Conservation (phyloP, 163 green algal species). For the Volvox carteri region DNA sequence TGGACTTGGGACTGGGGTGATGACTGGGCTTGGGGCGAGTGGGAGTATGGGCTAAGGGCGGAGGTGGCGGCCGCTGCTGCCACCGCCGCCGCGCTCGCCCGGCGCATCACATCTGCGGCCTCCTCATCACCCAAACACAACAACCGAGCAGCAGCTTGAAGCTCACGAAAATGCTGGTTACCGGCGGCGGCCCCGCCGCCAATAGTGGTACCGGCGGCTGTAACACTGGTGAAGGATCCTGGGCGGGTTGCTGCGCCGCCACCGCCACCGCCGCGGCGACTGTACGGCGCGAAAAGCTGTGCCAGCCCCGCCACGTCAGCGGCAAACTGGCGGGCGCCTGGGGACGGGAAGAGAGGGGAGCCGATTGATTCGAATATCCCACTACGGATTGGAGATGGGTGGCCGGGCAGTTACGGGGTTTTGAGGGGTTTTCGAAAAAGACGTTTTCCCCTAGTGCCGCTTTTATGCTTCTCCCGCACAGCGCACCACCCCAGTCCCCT, state of each 20-base stretch:
- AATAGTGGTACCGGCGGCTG: background rate
- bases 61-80: background rate
- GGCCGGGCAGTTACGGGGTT: too few relatives aligned
- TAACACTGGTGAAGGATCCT: background rate
- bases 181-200: conserved; percentile 2
- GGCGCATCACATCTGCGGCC: conserved; percentile 56
- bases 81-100: conserved; percentile 27
- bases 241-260: background rate
- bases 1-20: background rate
- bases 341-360: too few relatives aligned
- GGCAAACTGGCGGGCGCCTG: conserved; percentile 59
- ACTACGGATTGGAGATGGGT: too few relatives aligned
- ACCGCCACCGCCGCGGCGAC: conserved; percentile 63
- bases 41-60: background rate
- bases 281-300: conserved; percentile 74
- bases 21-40: background rate
- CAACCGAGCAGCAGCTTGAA: conserved; percentile 63
- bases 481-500: too few relatives aligned
- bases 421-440: too few relatives aligned
- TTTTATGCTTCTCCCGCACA: too few relatives aligned
- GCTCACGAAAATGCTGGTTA: conserved; percentile 76
- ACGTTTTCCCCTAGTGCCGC: too few relatives aligned
- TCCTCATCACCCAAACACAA: conserved; percentile 61
- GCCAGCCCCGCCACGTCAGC: conserved; percentile 67
- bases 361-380: too few relatives aligned